These are phyloP conservation scores for Phytophthora cactorum DNA, from an alignment of 352 stramenopile genomes.

Conservation along the genomic window DNA sequence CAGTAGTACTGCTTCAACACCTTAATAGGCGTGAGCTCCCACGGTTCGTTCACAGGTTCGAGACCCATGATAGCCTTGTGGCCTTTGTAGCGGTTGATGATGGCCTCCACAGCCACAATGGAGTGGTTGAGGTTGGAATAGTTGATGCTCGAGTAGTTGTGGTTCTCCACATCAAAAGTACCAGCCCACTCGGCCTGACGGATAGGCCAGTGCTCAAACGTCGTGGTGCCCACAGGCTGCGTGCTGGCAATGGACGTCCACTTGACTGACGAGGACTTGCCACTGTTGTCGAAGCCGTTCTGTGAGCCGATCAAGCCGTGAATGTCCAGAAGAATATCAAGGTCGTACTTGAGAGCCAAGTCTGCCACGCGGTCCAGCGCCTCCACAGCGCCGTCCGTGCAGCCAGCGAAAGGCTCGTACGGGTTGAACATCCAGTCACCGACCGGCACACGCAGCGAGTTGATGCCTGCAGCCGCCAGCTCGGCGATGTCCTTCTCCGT, in stretches of 20 bases:
- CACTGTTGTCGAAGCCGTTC: slow-evolving; percentile 98
- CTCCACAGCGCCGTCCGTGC: slow-evolving; percentile 92
- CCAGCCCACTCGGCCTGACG: slow-evolving; percentile 93
- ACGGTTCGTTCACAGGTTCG: slow-evolving; percentile 96
- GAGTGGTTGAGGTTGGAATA: slow-evolving; percentile 92
- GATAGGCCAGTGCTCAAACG: slow-evolving; percentile 95
- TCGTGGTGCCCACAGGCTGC: slow-evolving; percentile 85
- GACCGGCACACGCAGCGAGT: slow-evolving; percentile 91
- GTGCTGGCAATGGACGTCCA: slow-evolving; percentile 90
- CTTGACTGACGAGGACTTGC: slow-evolving; percentile 86
- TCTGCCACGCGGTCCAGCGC: slow-evolving; percentile 91
- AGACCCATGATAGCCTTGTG: slow-evolving; percentile 93
- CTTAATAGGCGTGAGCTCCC: slow-evolving; percentile 94
- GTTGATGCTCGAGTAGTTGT: slow-evolving; percentile 93
- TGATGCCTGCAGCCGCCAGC: slow-evolving; percentile 76
- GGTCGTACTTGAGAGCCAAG: slow-evolving; percentile 85
- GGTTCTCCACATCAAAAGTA: slow-evolving; percentile 85
- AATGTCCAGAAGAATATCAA: slow-evolving; percentile 93
- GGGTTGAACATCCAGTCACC: slow-evolving; percentile 96
- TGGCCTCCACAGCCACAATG: slow-evolving; percentile 86
- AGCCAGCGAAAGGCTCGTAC: slow-evolving; percentile 94
- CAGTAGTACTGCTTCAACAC: slow-evolving; percentile 96
- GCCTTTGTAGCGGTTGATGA: slow-evolving; percentile 90
- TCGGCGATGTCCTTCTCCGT: slow-evolving; percentile 93
- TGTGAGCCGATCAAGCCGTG: slow-evolving; percentile 93